Evolutionary conservation across 2,329 filamentous ascomycete species (phyloP).

Genomic region (Xylaria sp.): DNA sequence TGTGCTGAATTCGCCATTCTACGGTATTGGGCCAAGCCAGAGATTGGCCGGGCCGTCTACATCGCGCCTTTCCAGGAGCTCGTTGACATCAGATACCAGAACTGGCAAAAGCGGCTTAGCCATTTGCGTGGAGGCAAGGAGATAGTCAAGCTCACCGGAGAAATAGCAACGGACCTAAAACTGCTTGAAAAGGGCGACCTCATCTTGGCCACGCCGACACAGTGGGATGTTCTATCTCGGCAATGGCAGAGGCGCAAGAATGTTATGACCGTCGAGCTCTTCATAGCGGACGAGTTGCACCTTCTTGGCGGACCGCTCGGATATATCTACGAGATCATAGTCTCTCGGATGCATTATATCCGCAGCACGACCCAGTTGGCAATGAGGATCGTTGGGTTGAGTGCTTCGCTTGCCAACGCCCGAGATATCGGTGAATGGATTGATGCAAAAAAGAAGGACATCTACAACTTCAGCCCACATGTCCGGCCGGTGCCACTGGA

Average conservation of each 20-base stretch:
- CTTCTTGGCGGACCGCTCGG: conserved; percentile 85
- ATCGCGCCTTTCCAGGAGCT: conserved; percentile 94
- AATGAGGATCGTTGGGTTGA: conserved; percentile 85
- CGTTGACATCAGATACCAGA: conserved; percentile 76
- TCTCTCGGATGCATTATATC: conserved; percentile 98
- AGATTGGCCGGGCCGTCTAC: conserved; percentile 83
- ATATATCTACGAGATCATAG: conserved; percentile 91
- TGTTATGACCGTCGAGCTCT: conserved; percentile 83
- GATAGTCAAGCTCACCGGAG: conserved; percentile 90
- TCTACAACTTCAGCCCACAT: conserved; percentile 97
- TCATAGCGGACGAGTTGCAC: conserved; percentile 95
- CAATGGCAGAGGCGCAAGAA: conserved; percentile 98
- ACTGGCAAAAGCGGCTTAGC: conserved; percentile 81
- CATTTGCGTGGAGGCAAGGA: conserved; percentile 80
- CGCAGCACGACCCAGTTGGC: conserved; percentile 82
- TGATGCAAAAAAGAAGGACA: conserved; percentile 95
- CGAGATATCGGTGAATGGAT: conserved; percentile 97
- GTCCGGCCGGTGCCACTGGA: conserved; percentile 87
- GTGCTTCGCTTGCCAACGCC: conserved; percentile 90
- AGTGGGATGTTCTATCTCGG: conserved; percentile 95
- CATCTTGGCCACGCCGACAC: conserved; percentile 86
- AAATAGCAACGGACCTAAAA: conserved; percentile 88
- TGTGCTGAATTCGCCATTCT: conserved; percentile 94
- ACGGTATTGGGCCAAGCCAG: conserved; percentile 77
- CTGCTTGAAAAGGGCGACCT: conserved; percentile 85